Conservation (phyloP, 1,139 yeast species). For the Nakaseomyces nivariensis region DNA sequence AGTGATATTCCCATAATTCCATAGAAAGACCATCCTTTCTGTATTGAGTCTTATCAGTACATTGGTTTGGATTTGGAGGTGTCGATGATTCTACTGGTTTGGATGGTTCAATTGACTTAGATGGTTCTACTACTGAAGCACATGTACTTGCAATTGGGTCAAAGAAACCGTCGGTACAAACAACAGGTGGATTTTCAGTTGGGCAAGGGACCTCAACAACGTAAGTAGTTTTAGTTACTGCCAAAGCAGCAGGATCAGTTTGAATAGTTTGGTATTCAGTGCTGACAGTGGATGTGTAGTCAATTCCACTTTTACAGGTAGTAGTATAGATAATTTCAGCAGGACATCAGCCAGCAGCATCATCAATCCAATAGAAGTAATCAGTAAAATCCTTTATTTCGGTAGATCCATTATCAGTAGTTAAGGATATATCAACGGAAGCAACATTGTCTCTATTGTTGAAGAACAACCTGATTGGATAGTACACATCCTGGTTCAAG, state of each 20-base stretch:
- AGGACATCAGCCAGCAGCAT: neutral
- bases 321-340: neutral
- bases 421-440: neutral
- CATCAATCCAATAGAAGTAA: neutral
- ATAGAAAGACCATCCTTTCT: neutral
- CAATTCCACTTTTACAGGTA: neutral
- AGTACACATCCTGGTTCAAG: neutral
- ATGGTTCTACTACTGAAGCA: neutral
- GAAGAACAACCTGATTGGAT: neutral
- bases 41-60: neutral
- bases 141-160: neutral
- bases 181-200: neutral
- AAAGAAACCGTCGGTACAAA: neutral
- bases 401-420: neutral
- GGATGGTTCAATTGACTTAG: neutral
- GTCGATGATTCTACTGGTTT: neutral
- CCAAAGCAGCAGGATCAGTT: neutral
- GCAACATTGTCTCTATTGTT: neutral
- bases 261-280: neutral
- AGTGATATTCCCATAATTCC: neutral
- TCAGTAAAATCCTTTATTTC: neutral
- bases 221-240: neutral
- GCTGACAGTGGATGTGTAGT: neutral
- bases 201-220: neutral
- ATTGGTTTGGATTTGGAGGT: neutral